Conservation (phyloP, 805 yeast species). For the Ogataea glucozyma region DNA sequence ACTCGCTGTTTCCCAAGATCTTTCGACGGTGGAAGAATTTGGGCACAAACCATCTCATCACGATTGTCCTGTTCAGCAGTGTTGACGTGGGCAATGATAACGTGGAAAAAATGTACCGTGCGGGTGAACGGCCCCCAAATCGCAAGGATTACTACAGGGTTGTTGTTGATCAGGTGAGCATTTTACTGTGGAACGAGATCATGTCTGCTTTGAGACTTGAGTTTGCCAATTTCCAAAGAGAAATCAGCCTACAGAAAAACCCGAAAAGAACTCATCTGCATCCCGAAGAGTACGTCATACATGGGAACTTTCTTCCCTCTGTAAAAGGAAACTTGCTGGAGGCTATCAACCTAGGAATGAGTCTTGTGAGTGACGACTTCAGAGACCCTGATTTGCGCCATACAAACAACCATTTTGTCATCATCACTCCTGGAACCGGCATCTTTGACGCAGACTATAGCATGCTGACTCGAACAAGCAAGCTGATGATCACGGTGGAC, state of each 20-base stretch:
- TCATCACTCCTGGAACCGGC: constrained; percentile 92
- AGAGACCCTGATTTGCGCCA: constrained; percentile 84
- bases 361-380: constrained; percentile 74
- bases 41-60: constrained; percentile 87
- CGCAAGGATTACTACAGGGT: constrained; percentile 84
- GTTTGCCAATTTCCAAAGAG: constrained; percentile 78
- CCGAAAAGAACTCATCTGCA: constrained; percentile 36
- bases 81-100: constrained; percentile 53
- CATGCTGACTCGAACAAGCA: constrained; percentile 71
- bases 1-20: constrained; percentile 87
- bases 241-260: constrained; percentile 54
- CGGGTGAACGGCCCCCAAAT: constrained; percentile 69
- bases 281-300: constrained; percentile 41
- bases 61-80: constrained; percentile 84
- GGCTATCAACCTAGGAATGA: constrained; percentile 80
- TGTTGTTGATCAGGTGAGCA: constrained; percentile 92
- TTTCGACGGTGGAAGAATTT: constrained; percentile 84
- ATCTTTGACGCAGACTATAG: constrained; percentile 87
- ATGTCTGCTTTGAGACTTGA: constrained; percentile 86
- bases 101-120: constrained; percentile 46
- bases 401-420: constrained; percentile 84
- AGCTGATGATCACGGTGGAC: constrained; percentile 73
- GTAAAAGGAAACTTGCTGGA: constrained; percentile 88
- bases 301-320: constrained; percentile 76
- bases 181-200: constrained; percentile 85